Conservation (phyloP, 2,329 filamentous ascomycete species). For the Phialophora verrucosa region DNA sequence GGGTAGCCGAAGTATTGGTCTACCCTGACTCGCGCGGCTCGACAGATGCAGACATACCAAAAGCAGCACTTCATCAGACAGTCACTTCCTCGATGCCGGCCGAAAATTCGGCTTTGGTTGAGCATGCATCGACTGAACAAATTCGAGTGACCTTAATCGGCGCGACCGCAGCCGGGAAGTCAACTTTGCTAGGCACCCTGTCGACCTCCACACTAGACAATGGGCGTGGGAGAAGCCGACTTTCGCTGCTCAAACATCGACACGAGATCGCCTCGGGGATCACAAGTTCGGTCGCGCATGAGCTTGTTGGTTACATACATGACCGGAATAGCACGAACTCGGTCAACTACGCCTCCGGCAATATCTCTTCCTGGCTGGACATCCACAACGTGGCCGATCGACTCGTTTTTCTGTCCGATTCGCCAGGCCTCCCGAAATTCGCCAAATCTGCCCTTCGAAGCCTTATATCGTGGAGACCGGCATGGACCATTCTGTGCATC, state of each 20-base stretch:
- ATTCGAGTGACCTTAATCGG: conserved; percentile 86
- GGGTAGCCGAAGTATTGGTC: conserved; percentile 91
- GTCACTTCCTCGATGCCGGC: neutral
- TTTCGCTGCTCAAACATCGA: conserved; percentile 87
- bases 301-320: conserved; percentile 79
- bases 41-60: conserved; percentile 13
- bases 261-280: conserved; percentile 92
- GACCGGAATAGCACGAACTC: conserved; percentile 23
- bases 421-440: conserved; percentile 88
- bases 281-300: conserved; percentile 93
- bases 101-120: conserved; percentile 35
- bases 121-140: conserved; percentile 68
- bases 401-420: conserved; percentile 87
- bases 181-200: conserved; percentile 83
- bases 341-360: conserved; percentile 78
- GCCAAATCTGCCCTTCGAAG: conserved; percentile 86
- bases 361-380: conserved; percentile 92
- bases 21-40: conserved; percentile 62
- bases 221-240: conserved; percentile 83
- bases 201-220: conserved; percentile 90
- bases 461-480: conserved; percentile 92
- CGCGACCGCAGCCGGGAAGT: conserved; percentile 90
- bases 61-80: conserved; percentile 7
- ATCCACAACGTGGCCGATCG: conserved; percentile 82
- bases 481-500: conserved; percentile 90